Conservation (phyloP, 225 moss, liverwort and hornwort species). For the Thuidium tamariscinum region DNA sequence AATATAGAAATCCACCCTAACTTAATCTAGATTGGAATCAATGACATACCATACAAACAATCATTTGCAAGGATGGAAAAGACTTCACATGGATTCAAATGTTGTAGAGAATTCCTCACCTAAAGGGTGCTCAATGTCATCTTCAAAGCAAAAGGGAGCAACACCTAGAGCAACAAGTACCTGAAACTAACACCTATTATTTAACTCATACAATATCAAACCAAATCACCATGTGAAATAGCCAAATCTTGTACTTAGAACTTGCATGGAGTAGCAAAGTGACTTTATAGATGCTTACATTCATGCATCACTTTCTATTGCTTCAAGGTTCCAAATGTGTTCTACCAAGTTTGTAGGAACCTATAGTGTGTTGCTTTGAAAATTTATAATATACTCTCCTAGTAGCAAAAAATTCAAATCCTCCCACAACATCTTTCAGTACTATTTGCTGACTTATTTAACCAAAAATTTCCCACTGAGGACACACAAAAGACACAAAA, state of each 20-base stretch:
- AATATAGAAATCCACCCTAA: background rate
- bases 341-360: fast-evolving
- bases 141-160: background rate
- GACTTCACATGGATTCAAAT: background rate
- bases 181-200: background rate
- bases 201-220: background rate
- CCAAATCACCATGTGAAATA: background rate
- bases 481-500: background rate
- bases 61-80: background rate
- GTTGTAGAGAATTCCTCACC: background rate
- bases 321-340: background rate
- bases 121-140: background rate
- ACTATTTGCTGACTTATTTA: background rate
- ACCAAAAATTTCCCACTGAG: background rate
- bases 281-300: background rate
- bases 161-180: background rate
- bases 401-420: background rate
- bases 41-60: background rate
- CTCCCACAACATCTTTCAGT: background rate
- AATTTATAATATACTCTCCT: background rate
- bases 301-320: background rate
- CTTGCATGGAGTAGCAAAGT: background rate
- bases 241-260: background rate
- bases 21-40: background rate
- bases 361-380: background rate